Evolutionary conservation across 805 yeast species (phyloP), one percentile per base, ranked within the genome.

Genomic region (Candida nanaspora): DNA sequence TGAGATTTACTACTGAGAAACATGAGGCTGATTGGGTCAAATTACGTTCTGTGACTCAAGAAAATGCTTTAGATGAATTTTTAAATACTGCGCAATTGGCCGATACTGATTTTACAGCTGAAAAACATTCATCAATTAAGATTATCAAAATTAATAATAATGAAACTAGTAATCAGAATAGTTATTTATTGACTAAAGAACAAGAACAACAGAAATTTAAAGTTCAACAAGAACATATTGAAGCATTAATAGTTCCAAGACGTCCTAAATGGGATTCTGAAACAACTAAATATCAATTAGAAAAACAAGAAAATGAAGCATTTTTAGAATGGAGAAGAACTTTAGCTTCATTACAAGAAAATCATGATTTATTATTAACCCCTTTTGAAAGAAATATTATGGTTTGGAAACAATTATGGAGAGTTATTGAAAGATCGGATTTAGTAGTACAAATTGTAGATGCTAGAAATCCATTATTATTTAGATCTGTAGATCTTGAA

Each of bases 401-500:
- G 70, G 97, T 93, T 43, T 93, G 98, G 98, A 80, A 93, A 58
- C 98, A 93, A 65, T 69, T 93, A 49, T 93, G 98, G 98, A 77
- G 98, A 65, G 98, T 93, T 34, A 85, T 88, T 20, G 98, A 93
- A 62, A 78, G 98, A 57, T 86, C 93, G 20, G 96, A 91, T 61
- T 70, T 93, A 52, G 78, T 93, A 31, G 97, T 93, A 6, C 98
- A 93, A 61, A 93, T 93, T 67, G 98, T 93, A 23, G 98, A 93
- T 66, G 98, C 97, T 11, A 76, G 98, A 64, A 88, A 86, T 57
- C 98, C 98, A 5, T 65, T 89, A 43, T 69, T 87, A 45, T 93
- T 87, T 68, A 75, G 98, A 58, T 88, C 96, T 2, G 76, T 76
- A 21, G 98, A 93, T 65, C 72, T 55, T 56, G 98, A 86, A 49